A percentile compares a stretch with the other conserved stretches of the same genome.
Evolutionary conservation across 2,329 filamentous ascomycete species (phyloP).

Genomic region (Lachnellula subtilissima): DNA sequence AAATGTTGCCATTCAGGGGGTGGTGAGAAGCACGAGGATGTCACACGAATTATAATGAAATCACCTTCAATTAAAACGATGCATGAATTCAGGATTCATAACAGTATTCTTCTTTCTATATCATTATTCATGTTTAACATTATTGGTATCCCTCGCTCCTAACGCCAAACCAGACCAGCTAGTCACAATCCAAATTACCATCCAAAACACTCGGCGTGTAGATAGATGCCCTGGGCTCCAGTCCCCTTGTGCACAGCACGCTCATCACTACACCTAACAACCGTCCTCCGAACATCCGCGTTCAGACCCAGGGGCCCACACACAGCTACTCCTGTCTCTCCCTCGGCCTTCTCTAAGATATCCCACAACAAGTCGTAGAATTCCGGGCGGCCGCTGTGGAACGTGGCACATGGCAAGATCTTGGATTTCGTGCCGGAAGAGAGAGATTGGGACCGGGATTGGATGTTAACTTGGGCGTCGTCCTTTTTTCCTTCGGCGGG

Average conservation of each 20-base stretch:
- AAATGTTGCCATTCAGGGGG: too few relatives aligned
- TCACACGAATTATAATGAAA: too few relatives aligned
- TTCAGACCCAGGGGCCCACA: conserved; percentile 55
- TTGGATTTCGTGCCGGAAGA: conserved; percentile 33
- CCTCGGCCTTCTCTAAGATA: conserved; percentile 52
- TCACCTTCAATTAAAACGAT: too few relatives aligned
- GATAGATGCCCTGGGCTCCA: conserved; percentile 56
- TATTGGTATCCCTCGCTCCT: too few relatives aligned
- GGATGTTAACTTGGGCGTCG: not conserved
- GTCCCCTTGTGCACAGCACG: conserved; percentile 60
- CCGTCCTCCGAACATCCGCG: conserved; percentile 48
- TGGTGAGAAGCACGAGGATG: too few relatives aligned
- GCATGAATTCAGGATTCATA: too few relatives aligned
- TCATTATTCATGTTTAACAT: too few relatives aligned
- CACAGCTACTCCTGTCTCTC: conserved; percentile 58
- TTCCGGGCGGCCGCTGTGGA: conserved; percentile 40
- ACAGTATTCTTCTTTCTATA: too few relatives aligned
- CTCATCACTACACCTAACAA: conserved; percentile 53
- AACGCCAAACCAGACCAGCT: not conserved
- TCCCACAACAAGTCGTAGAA: conserved; percentile 47
- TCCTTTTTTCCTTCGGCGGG: not conserved
- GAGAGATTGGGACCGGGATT: conserved; percentile 1
- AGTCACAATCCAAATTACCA: conserved; percentile 20
- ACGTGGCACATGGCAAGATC: conserved; percentile 35
- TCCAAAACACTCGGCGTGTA: conserved; percentile 57